Evolutionary conservation across 108 stramenopile genomes (phyloP).

Genomic region (Aureococcus anophagefferens): DNA sequence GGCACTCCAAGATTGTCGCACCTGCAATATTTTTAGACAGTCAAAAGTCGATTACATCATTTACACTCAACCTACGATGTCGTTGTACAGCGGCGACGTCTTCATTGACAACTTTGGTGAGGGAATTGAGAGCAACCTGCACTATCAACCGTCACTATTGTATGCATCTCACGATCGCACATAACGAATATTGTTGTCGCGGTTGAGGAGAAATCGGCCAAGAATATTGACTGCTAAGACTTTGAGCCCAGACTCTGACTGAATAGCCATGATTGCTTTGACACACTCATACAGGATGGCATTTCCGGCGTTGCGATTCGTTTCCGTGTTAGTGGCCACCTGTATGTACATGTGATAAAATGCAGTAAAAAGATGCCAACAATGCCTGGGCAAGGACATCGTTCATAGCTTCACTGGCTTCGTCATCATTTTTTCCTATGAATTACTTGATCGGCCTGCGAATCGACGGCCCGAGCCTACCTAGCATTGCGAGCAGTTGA

Average conservation of each 20-base stretch:
- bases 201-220: slow-evolving; percentile 91
- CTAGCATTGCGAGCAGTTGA: slow-evolving; percentile 74
- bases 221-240: slow-evolving; percentile 97
- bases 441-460: slow-evolving; percentile 66
- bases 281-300: slow-evolving; percentile 99
- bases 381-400: slow-evolving; percentile 71
- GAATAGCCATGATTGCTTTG: slow-evolving; percentile 89
- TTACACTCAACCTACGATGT: slow-evolving; percentile 40
- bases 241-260: slow-evolving; percentile 84
- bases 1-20: slow-evolving; percentile 87
- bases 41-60: not conserved
- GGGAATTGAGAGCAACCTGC: slow-evolving; percentile 71
- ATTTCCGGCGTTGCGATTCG: slow-evolving; percentile 94
- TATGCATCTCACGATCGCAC: slow-evolving; percentile 28
- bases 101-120: slow-evolving; percentile 41
- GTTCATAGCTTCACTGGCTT: slow-evolving; percentile 46
- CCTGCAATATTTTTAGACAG: too few species aligned
- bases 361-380: too few species aligned
- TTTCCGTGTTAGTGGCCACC: slow-evolving; percentile 97
- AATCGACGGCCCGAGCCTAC: slow-evolving; percentile 42
- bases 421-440: not conserved
- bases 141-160: too few species aligned
- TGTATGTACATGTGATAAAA: slow-evolving; percentile 21
- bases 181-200: slow-evolving; percentile 99
- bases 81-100: slow-evolving; percentile 70